phyloP scores from a whole-genome alignment of 441 rosid species.

The Mallotus repandus region DNA sequence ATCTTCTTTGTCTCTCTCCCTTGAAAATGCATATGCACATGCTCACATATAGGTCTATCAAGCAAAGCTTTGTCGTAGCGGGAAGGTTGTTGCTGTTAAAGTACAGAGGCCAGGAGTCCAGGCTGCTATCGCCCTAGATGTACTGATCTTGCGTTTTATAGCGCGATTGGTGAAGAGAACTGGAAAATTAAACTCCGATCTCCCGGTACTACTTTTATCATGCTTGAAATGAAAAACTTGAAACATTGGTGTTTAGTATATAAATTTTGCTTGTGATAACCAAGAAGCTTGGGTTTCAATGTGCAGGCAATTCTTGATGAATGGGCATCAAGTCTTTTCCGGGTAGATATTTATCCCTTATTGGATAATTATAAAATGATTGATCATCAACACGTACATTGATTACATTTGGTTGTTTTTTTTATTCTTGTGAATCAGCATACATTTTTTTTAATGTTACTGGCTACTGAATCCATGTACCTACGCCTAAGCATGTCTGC shows the following conservation, averaged over 20 bases:
- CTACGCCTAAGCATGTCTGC: neutral
- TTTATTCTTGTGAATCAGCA: neutral
- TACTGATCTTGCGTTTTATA: conserved; percentile 68
- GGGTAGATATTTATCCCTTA: conserved; percentile 47
- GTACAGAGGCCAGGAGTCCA: conserved; percentile 96
- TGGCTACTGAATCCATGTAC: too few species aligned
- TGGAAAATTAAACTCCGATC: conserved; percentile 80
- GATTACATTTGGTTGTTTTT: too few species aligned
- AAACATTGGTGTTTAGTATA: neutral
- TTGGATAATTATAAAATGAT: conserved; percentile 6
- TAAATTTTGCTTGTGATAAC: conserved; percentile 16
- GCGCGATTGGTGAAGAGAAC: conserved; percentile 68
- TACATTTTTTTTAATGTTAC: neutral
- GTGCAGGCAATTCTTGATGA: conserved; percentile 92
- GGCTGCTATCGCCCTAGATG: conserved; percentile 91
- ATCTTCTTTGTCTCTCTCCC: conserved; percentile 11
- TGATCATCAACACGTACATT: neutral
- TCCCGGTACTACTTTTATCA: conserved; percentile 45
- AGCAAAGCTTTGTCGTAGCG: conserved; percentile 71
- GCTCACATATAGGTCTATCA: conserved; percentile 61
- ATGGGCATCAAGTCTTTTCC: conserved; percentile 95
- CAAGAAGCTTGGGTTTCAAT: conserved; percentile 28
- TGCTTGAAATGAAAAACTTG: conserved; percentile 3
- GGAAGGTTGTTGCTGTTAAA: conserved; percentile 79
- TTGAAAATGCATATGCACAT: neutral